These are phyloP conservation scores for Suillus clintonianus DNA, from an alignment of 768 basidiomycete species.

Conservation along the genomic window DNA sequence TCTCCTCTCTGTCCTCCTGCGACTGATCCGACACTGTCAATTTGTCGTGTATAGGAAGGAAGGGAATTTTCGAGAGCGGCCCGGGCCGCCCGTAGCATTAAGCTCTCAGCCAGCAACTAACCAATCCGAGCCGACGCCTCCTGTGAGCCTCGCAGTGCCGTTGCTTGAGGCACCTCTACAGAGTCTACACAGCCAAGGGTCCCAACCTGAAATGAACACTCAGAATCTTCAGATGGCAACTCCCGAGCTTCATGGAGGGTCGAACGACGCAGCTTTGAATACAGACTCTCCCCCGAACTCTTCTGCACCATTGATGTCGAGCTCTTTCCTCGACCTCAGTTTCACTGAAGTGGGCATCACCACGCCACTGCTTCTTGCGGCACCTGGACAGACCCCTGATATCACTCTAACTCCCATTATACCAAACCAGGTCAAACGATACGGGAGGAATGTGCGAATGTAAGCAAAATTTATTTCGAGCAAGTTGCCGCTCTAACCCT, in stretches of 20 bases:
- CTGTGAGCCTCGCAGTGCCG: not conserved
- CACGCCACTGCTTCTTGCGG: too few relatives aligned
- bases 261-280: not conserved
- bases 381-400: not conserved
- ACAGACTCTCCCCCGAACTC: not conserved
- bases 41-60: not conserved
- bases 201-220: not conserved
- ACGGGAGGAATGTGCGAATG: not conserved
- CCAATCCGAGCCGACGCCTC: not conserved
- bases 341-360: not conserved
- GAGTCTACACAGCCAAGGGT: not conserved
- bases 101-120: not conserved
- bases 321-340: not conserved
- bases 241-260: not conserved
- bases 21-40: not conserved
- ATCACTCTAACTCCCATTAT: not conserved
- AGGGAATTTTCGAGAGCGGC: not conserved
- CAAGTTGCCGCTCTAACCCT: not conserved
- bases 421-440: not conserved
- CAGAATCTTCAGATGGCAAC: not conserved
- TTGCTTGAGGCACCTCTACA: not conserved
- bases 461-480: not conserved
- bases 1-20: not conserved
- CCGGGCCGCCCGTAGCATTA: not conserved
- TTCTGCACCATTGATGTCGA: not conserved